Conservation (phyloP, 495 filamentous ascomycete genomes). For the Hypomontagnella submonticulosa region DNA sequence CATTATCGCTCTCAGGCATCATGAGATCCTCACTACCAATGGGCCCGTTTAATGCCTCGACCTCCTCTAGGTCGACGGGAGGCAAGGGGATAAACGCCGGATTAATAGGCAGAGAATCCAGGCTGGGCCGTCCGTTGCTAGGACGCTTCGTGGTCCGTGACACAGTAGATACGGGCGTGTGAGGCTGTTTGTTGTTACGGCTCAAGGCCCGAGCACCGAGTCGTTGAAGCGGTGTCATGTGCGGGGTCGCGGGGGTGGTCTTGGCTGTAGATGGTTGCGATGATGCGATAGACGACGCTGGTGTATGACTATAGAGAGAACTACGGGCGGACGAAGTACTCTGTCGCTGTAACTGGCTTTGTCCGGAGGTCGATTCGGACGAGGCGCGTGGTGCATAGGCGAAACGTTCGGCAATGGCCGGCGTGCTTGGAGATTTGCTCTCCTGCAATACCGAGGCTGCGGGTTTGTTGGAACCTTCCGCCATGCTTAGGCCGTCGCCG, state of each 20-base stretch:
- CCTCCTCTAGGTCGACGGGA: slow-evolving; percentile 52
- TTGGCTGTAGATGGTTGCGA: slow-evolving; percentile 46
- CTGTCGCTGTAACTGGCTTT: slow-evolving; percentile 24
- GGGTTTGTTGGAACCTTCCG: background rate
- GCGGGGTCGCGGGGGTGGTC: slow-evolving; percentile 39
- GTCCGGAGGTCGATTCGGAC: background rate
- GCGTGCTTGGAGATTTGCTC: slow-evolving; percentile 29
- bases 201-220: slow-evolving; percentile 57
- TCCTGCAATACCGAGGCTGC: background rate
- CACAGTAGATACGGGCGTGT: slow-evolving; percentile 56
- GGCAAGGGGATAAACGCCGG: slow-evolving; percentile 57
- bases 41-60: slow-evolving; percentile 50
- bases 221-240: slow-evolving; percentile 59
- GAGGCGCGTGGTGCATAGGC: slow-evolving; percentile 18
- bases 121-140: slow-evolving; percentile 65
- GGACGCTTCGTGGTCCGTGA: slow-evolving; percentile 69
- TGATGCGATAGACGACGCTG: slow-evolving; percentile 46
- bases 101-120: slow-evolving; percentile 49
- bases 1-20: slow-evolving; percentile 71
- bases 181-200: slow-evolving; percentile 42
- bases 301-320: slow-evolving; percentile 41
- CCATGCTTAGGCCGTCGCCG: slow-evolving; percentile 16
- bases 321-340: slow-evolving; percentile 42
- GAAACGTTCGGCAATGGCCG: slow-evolving; percentile 35
- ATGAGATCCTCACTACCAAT: slow-evolving; percentile 83